Conservation (phyloP, 129 eudicot genomes). For the Scalesia atractyloides region DNA sequence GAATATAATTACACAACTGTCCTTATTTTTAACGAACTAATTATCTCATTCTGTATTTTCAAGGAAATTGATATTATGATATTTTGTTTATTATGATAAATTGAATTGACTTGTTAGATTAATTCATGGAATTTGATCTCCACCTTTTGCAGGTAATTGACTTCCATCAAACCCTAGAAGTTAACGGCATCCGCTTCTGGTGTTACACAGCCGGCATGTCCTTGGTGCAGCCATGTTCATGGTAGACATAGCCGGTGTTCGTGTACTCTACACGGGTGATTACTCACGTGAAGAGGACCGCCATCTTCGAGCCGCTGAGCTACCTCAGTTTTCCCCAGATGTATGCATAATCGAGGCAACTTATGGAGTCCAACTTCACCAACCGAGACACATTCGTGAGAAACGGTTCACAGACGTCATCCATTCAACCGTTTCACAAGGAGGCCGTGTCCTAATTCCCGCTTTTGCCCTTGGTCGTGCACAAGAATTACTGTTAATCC, state of each 20-base stretch:
- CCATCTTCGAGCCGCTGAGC: conserved; percentile 96
- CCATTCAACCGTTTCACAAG: conserved; percentile 76
- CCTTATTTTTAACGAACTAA: too few relatives aligned
- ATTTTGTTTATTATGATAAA: background rate
- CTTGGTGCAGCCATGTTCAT: conserved; percentile 99
- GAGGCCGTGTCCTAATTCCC: conserved; percentile 95
- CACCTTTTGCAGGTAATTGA: conserved; percentile 73
- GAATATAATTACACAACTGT: too few relatives aligned
- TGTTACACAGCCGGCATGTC: conserved; percentile 99
- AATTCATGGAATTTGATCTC: background rate
- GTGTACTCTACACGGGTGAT: conserved; percentile 96
- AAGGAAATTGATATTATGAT: too few relatives aligned
- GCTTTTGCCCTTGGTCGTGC: conserved; percentile 99
- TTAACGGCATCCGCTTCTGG: conserved; percentile 97
- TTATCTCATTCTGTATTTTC: too few relatives aligned
- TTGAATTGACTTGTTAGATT: background rate
- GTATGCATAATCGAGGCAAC: conserved; percentile 95
- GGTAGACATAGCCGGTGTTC: conserved; percentile 99
- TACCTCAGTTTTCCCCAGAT: conserved; percentile 94
- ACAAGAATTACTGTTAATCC: conserved; percentile 83
- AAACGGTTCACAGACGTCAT: conserved; percentile 94
- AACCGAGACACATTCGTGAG: conserved; percentile 78
- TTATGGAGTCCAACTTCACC: conserved; percentile 93
- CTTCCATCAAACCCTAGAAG: conserved; percentile 96
- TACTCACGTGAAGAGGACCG: conserved; percentile 99